These are phyloP conservation scores for Podospora sp. DNA, from an alignment of 495 filamentous ascomycete genomes.

Conservation along the genomic window DNA sequence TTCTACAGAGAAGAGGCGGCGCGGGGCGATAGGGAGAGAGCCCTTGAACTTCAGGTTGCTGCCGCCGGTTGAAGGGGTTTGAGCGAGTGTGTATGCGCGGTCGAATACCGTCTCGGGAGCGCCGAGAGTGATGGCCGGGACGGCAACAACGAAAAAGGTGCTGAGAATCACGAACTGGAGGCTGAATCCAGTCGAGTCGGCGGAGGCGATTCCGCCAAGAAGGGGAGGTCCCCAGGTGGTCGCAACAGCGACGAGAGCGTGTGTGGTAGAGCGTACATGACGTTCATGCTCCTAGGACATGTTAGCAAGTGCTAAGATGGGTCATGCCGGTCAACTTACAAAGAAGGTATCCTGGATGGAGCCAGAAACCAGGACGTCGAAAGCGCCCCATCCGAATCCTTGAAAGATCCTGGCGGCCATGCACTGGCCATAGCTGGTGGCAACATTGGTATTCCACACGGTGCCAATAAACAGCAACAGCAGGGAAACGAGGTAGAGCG, in stretches of 20 bases:
- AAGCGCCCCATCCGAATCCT: constrained; percentile 56
- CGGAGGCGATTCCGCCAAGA: constrained; percentile 51
- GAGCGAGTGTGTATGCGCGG: constrained; percentile 35
- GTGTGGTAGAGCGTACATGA: constrained; percentile 38
- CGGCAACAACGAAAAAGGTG: constrained; percentile 47
- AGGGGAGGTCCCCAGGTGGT: constrained; percentile 53
- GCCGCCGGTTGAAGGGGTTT: constrained; percentile 33
- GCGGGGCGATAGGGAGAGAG: constrained; percentile 38
- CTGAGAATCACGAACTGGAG: constrained; percentile 52
- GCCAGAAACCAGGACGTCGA: constrained; percentile 50
- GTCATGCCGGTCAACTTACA: constrained; percentile 36
- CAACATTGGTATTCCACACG: constrained; percentile 52
- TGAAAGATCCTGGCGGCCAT: constrained; percentile 54
- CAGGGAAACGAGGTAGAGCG: constrained; percentile 47
- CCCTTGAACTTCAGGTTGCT: constrained; percentile 27
- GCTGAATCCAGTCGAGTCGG: constrained; percentile 38
- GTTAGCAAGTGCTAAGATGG: constrained; percentile 16
- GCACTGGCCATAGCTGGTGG: constrained; percentile 44
- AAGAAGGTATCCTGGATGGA: constrained; percentile 57
- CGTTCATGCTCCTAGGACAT: constrained; percentile 51
- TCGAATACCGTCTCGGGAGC: constrained; percentile 54
- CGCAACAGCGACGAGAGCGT: constrained; percentile 44
- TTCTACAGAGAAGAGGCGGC: constrained; percentile 34
- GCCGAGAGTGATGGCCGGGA: constrained; percentile 48
- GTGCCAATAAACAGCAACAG: constrained; percentile 48